Base-by-base conservation (phyloP, 2,329 filamentous ascomycete genomes). In the Metarhizium album region DNA sequence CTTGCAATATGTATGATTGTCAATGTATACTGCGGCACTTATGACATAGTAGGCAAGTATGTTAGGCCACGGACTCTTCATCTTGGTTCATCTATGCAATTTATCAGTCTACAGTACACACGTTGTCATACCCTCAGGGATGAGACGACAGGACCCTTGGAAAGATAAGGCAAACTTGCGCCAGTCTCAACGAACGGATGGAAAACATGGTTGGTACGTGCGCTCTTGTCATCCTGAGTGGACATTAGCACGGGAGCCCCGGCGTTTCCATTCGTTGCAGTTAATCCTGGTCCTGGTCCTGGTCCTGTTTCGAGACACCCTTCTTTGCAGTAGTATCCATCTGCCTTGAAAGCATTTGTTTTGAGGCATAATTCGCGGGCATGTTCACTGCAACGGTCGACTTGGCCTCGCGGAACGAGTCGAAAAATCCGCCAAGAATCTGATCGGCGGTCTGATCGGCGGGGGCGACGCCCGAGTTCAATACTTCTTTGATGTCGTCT, bases 401-500 rank as follows among this genome's bases (percentile, higher is more conserved):
- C 51, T 74, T 72, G 48, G 75, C 75, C 9, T 66, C 62, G 24
- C 70, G 66, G 55, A 70, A 76, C 45, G 64, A 61, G 31, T 70
- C 65, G 53, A 72, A 79, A 55, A 74, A 77, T 43, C 70, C 67
- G 13, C 69, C 69, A 45, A 78, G 63, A 3, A 71, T 67, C 45
- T 77, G 72, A 51, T 75, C 71, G 22, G 73, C 64, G 13, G 67
- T 64, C 47, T 71, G 64, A 35, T 66, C 63, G 8, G 63, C 65
- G 2, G 68, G 70, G 20, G 74, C 69, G 23, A 78, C 67, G 35
- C 69, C 65, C 2, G 70, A 73, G 53, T 76, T 71, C 37, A 78
- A 67, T 4, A 78, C 62, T 53, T 72, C 68, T 58, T 73, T 74
- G 57, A 79, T 67, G 55, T 72, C 67, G 52, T 77, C 73, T 55